A percentile compares a stretch with the other conserved stretches of the same genome.
Evolutionary conservation across 441 rosid species (phyloP).

Genomic region (Pelargonium fulgidum): DNA sequence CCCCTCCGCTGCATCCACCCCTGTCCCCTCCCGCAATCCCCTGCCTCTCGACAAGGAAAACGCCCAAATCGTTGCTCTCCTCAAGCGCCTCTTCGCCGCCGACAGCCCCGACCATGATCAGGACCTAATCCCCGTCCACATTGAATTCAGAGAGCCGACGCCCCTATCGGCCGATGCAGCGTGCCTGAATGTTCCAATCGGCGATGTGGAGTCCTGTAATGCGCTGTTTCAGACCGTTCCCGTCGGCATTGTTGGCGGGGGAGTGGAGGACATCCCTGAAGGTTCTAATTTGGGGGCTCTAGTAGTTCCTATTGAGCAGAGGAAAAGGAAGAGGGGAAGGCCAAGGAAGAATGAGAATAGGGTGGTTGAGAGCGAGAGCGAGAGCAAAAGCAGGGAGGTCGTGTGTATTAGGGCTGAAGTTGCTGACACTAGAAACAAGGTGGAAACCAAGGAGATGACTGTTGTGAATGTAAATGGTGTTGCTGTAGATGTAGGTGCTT

Average conservation of each 20-base stretch:
- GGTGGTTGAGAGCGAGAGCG: background rate
- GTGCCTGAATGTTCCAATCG: background rate
- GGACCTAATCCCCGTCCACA: slow-evolving; percentile 39
- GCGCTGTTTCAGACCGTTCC: slow-evolving; percentile 20
- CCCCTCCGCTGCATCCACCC: background rate
- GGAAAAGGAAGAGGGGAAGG: slow-evolving; percentile 56
- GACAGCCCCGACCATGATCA: slow-evolving; percentile 12
- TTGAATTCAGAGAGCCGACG: slow-evolving; percentile 23
- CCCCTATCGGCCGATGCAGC: background rate
- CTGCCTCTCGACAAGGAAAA: slow-evolving; percentile 39
- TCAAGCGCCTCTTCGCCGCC: slow-evolving; percentile 54
- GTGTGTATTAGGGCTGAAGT: background rate
- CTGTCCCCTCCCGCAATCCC: slow-evolving; percentile 12
- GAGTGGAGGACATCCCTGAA: background rate
- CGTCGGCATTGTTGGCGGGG: slow-evolving; percentile 15
- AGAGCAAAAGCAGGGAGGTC: slow-evolving; percentile 3
- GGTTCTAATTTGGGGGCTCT: background rate
- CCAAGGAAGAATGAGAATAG: slow-evolving; percentile 35
- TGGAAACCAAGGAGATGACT: slow-evolving; percentile 19
- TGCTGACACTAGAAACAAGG: slow-evolving; percentile 2
- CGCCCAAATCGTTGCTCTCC: slow-evolving; percentile 36
- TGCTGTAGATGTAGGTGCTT: slow-evolving; percentile 29
- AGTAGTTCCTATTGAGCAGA: slow-evolving; percentile 13
- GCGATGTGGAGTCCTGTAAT: background rate
- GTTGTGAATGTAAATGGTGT: slow-evolving; percentile 28